These are phyloP conservation scores for Leccinum disarticulatum DNA, from an alignment of 768 basidiomycete genomes.

Conservation along the genomic window DNA sequence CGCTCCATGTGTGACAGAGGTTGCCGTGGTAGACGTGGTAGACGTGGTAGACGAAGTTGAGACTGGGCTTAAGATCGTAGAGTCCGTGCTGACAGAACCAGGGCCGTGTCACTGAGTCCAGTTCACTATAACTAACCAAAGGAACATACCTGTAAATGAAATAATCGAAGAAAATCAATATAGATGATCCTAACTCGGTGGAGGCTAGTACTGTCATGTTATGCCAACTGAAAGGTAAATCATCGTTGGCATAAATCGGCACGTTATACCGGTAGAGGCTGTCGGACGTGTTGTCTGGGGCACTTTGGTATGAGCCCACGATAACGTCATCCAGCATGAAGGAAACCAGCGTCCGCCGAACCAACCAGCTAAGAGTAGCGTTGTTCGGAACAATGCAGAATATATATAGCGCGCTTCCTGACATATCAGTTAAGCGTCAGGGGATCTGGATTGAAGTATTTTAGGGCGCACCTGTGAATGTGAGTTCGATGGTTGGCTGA, in stretches of 20 bases:
- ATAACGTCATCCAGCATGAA: constrained; percentile 9
- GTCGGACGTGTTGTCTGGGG: background rate
- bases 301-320: background rate
- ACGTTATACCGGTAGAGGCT: constrained; percentile 14
- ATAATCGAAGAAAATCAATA: constrained; percentile 21
- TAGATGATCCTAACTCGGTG: background rate
- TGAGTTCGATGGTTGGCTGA: constrained; percentile 3
- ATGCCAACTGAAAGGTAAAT: constrained; percentile 4
- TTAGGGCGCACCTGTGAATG: constrained; percentile 10
- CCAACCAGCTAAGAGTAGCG: background rate
- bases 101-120: too few species aligned
- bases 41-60: too few species aligned
- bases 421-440: background rate
- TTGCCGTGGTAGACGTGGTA: background rate
- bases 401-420: constrained; percentile 19
- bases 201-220: constrained; percentile 8
- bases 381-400: constrained; percentile 18
- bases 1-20: background rate
- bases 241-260: constrained; percentile 12
- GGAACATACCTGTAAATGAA: constrained; percentile 18
- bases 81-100: too few species aligned
- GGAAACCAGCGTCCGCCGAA: background rate
- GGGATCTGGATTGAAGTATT: background rate
- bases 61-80: too few species aligned
- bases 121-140: too few species aligned